Conservation (phyloP, 139 green algal species). For the Deuterostichococcus epilithicus region DNA sequence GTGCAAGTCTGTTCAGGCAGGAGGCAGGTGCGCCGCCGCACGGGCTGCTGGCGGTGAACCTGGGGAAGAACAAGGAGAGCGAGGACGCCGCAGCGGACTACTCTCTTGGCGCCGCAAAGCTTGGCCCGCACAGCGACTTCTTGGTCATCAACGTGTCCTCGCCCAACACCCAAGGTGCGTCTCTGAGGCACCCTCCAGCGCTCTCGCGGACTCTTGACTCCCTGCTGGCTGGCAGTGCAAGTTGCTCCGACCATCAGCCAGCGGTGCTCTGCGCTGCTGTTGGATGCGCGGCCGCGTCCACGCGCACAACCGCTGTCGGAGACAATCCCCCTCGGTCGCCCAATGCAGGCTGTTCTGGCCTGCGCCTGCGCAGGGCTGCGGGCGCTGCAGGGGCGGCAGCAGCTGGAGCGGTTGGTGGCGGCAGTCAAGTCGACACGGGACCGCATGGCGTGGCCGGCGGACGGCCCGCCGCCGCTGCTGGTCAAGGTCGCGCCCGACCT, state of each 20-base stretch:
- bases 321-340: too few species aligned
- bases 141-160: conserved; percentile 98
- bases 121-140: conserved; percentile 83
- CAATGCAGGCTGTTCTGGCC: not conserved
- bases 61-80: conserved; percentile 97
- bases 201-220: not conserved
- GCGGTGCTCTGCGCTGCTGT: too few species aligned
- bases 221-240: not conserved
- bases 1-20: not conserved
- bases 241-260: too few species aligned
- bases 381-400: conserved; percentile 71
- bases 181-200: not conserved
- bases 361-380: conserved; percentile 57
- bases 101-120: conserved; percentile 57
- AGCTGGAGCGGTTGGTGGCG: conserved; percentile 76
- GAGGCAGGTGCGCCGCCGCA: not conserved
- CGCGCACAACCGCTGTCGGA: too few species aligned
- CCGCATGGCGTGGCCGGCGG: conserved; percentile 58
- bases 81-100: conserved; percentile 87
- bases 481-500: conserved; percentile 95
- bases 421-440: conserved; percentile 58
- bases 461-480: conserved; percentile 75
- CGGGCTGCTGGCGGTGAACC: conserved; percentile 87
- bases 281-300: too few species aligned
- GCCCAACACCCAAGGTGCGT: conserved; percentile 94